Conservation (phyloP, 139 green algal species). For the Coelastrella sp. region DNA sequence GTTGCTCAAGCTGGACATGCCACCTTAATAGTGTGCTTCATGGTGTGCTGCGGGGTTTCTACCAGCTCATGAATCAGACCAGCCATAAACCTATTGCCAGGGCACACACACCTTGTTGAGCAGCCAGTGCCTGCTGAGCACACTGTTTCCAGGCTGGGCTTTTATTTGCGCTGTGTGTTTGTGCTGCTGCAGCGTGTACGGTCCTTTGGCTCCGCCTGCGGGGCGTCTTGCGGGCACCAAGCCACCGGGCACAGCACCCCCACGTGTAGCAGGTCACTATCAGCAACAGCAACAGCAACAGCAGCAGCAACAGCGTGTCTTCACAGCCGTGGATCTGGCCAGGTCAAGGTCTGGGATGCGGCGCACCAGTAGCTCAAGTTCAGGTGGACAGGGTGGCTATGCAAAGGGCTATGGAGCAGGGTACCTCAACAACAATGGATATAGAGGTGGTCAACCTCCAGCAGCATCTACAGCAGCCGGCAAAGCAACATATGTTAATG, state of each 20-base stretch:
- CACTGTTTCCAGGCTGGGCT: too few species aligned
- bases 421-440: background rate
- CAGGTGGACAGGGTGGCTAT: background rate
- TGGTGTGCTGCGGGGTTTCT: too few species aligned
- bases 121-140: too few species aligned
- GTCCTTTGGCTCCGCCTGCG: background rate
- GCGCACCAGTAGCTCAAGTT: conserved; percentile 17
- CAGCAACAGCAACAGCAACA: conserved; percentile 8
- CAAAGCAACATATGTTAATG: background rate
- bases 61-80: too few species aligned
- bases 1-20: too few species aligned
- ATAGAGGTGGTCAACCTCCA: background rate
- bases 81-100: too few species aligned
- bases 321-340: conserved; percentile 26
- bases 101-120: too few species aligned
- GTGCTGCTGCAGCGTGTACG: background rate
- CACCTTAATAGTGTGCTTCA: too few species aligned
- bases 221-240: background rate
- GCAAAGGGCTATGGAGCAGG: background rate
- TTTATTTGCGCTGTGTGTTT: background rate
- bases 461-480: background rate
- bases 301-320: conserved; percentile 19
- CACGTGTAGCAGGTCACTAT: background rate
- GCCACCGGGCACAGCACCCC: background rate
- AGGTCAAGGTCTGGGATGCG: background rate